A percentile compares a stretch with the other conserved stretches of the same genome.
These are phyloP conservation scores for Neofusicoccum sp. DNA, from an alignment of 2,329 filamentous ascomycete species.

Conservation along the genomic window DNA sequence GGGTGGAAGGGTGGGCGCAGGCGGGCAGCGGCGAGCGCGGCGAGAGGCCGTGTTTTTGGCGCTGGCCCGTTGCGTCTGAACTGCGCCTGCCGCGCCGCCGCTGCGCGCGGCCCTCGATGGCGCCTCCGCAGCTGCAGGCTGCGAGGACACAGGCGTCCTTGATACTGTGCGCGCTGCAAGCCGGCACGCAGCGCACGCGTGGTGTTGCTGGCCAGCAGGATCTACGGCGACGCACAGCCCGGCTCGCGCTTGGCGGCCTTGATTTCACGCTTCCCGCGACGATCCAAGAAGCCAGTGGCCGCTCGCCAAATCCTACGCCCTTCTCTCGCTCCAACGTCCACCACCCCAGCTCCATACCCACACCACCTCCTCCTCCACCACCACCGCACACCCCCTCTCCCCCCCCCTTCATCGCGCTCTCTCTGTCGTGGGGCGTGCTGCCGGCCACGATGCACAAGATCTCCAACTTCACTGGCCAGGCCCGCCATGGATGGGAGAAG, in stretches of 20 bases:
- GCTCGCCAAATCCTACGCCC: slow-evolving; percentile 18
- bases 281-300: slow-evolving; percentile 8
- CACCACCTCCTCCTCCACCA: slow-evolving; percentile 18
- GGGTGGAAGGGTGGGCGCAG: not conserved
- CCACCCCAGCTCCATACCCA: slow-evolving; percentile 18
- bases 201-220: slow-evolving; percentile 14
- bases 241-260: slow-evolving; percentile 15
- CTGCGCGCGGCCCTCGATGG: slow-evolving; percentile 5
- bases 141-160: not conserved
- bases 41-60: slow-evolving; percentile 3
- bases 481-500: slow-evolving; percentile 66
- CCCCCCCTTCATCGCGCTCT: slow-evolving; percentile 6
- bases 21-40: not conserved
- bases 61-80: not conserved
- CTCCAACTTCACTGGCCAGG: slow-evolving; percentile 64
- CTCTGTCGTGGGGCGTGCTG: slow-evolving; percentile 15
- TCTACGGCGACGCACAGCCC: slow-evolving; percentile 16
- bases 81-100: slow-evolving; percentile 1
- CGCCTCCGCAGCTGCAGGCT: not conserved
- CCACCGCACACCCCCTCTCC: slow-evolving; percentile 10
- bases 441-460: slow-evolving; percentile 61
- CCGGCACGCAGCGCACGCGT: slow-evolving; percentile 12
- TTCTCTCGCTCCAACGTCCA: slow-evolving; percentile 20
- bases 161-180: not conserved
- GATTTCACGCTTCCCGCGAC: not conserved